Evolutionary conservation across 768 basidiomycete genomes (phyloP).

Genomic region (Pleurotus sapidus): DNA sequence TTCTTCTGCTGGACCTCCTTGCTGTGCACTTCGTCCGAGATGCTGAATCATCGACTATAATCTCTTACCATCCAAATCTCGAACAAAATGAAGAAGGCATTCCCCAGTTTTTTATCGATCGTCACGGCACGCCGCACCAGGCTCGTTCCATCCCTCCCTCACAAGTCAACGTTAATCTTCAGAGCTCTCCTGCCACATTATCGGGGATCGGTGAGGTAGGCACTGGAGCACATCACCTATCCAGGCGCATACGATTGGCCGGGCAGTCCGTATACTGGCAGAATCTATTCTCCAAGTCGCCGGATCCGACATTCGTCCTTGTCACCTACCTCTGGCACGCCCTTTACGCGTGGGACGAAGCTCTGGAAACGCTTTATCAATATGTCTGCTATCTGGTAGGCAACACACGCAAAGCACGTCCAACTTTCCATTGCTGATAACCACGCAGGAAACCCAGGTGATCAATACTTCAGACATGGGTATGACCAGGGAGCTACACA

Average conservation of each 20-base stretch:
- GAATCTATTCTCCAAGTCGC: constrained; percentile 34
- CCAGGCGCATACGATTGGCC: constrained; percentile 44
- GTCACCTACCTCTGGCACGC: constrained; percentile 58
- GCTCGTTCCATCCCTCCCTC: background rate
- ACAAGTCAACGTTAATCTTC: background rate
- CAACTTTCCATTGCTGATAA: background rate
- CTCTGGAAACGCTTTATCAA: constrained; percentile 48
- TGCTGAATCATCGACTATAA: constrained; percentile 41
- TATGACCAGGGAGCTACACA: constrained; percentile 54
- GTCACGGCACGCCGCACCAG: background rate
- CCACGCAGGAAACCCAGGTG: constrained; percentile 44
- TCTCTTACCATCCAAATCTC: constrained; percentile 43
- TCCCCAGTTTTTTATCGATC: background rate
- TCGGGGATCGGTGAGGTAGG: background rate
- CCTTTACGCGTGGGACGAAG: constrained; percentile 61
- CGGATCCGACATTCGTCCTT: constrained; percentile 55
- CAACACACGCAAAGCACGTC: background rate
- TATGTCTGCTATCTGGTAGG: constrained; percentile 49
- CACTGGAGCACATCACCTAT: constrained; percentile 39
- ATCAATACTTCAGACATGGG: constrained; percentile 37
- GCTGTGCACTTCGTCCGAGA: constrained; percentile 48
- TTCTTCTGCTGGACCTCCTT: constrained; percentile 43
- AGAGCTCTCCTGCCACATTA: background rate
- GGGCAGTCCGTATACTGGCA: constrained; percentile 49
- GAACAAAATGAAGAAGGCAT: background rate